Base-by-base conservation (phyloP, 2,329 filamentous ascomycete species). In the Lachnum nothofagi region DNA sequence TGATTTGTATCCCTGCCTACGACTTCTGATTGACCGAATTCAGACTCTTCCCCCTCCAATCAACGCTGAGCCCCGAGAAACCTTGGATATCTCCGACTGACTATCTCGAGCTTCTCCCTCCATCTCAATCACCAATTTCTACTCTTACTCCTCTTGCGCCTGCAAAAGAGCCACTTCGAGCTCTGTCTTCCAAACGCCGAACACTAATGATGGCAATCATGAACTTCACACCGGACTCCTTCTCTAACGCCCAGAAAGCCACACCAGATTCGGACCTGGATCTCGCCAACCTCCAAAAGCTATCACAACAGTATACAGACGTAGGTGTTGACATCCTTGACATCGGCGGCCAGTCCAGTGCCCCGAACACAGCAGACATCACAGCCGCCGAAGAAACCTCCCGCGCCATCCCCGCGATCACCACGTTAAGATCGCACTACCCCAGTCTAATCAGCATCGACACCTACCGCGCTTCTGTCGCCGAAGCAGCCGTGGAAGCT, bases 161-260 rank as follows among this genome's bases (percentile, higher is more conserved):
- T 5, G 65, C 66, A 5, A 65, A 77, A 31, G 67, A 74, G 9
- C 72, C 80, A 1, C 69, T 93, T 33, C 78, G 79, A 43, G 75
- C 86, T 16, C 69, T 81, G 24, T 70, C 72, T 25, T 69, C 75
- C 5, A 72, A 75, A 10, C 60, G 65, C 41, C 74, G 72, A 45
- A 96, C 91, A 0, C 80, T 82, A 39, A 70, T 96, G 58, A 98
- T 98, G 93, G 88, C 87, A 46, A 95, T 98, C 55, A 75, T 97
- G 39, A 98, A 98, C 68, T 72, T 95, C 44, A 97, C 93, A 0
- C 91, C 91, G 0, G 91, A 98, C 70, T 97, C 91, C 8, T 98
- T 98, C 72, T 97, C 91, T 1, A 91, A 97, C 64, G 91, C 90
- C 45, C 90, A 90, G 7, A 63, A 73, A 7, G 79, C 90, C 66